Evolutionary conservation across 805 yeast genomes (phyloP).

Genomic region (Ogataea saltuana): DNA sequence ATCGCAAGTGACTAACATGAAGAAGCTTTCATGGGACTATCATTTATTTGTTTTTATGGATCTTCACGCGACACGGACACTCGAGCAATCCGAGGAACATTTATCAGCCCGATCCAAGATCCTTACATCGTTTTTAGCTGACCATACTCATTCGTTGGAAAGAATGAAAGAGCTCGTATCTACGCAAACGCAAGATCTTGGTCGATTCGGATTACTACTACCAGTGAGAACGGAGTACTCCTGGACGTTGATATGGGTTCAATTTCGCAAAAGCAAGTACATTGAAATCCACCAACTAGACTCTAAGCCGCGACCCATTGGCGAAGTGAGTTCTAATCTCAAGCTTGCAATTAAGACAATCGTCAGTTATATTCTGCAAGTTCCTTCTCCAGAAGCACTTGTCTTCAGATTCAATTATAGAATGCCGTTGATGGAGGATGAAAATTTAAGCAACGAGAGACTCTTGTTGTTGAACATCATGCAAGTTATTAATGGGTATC

Average conservation of each 20-base stretch:
- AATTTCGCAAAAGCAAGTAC: constrained; percentile 20
- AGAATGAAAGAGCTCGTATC: constrained; percentile 1
- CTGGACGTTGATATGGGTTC: constrained; percentile 33
- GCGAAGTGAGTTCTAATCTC: constrained; percentile 19
- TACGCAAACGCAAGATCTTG: constrained; percentile 4
- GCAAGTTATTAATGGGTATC: constrained; percentile 25
- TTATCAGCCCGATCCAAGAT: not conserved
- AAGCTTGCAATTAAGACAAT: constrained; percentile 19
- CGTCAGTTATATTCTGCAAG: constrained; percentile 18
- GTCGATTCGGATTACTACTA: constrained; percentile 24
- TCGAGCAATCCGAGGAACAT: not conserved
- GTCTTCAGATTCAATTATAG: constrained; percentile 17
- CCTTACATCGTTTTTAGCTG: not conserved
- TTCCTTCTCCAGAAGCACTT: constrained; percentile 18
- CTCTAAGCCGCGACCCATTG: constrained; percentile 20
- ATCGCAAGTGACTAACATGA: too few species aligned
- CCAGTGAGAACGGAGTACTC: constrained; percentile 21
- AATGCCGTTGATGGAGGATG: constrained; percentile 29
- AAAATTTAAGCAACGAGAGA: constrained; percentile 19
- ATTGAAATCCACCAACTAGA: constrained; percentile 28
- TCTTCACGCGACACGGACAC: not conserved
- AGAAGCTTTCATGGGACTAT: constrained; percentile 3
- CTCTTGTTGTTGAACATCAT: constrained; percentile 19
- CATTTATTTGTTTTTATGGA: constrained; percentile 10
- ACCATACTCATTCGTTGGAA: not conserved